Evolutionary conservation across 2,329 filamentous ascomycete genomes (phyloP).

Genomic region (Colletotrichum gigasporum): DNA sequence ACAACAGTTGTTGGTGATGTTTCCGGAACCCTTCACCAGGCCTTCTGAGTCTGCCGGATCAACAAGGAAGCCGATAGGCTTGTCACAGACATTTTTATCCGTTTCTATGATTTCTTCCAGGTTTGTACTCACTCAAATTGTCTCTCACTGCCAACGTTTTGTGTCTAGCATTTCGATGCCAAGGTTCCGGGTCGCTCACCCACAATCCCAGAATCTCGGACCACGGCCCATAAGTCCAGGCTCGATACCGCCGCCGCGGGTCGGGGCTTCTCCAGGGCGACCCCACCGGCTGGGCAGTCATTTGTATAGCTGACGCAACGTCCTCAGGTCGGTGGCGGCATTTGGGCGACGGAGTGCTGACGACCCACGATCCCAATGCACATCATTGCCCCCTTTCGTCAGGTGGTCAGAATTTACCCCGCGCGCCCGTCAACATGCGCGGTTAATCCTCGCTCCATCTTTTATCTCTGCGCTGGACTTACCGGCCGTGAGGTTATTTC

Average conservation of each 20-base stretch:
- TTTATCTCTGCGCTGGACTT: neutral
- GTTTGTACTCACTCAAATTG: too few species aligned
- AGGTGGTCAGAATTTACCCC: neutral
- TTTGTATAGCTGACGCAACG: neutral
- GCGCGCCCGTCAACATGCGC: neutral
- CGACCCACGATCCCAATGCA: too few species aligned
- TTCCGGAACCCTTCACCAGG: neutral
- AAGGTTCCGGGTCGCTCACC: neutral
- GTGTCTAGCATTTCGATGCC: too few species aligned
- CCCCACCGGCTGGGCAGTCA: neutral
- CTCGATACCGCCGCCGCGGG: neutral
- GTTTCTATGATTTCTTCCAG: too few species aligned
- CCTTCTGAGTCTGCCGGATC: neutral
- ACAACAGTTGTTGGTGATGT: too few species aligned
- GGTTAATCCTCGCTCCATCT: neutral
- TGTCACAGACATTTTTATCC: neutral
- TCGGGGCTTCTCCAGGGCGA: neutral
- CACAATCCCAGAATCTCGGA: neutral
- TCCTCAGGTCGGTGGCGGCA: neutral
- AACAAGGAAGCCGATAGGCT: neutral
- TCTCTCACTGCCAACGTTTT: too few species aligned
- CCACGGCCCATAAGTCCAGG: neutral
- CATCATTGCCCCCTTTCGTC: neutral
- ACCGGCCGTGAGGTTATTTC: neutral
- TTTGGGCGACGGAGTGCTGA: too few species aligned